Evolutionary conservation across 768 basidiomycete species (phyloP).

Genomic region (Xerocomellus intermedius): DNA sequence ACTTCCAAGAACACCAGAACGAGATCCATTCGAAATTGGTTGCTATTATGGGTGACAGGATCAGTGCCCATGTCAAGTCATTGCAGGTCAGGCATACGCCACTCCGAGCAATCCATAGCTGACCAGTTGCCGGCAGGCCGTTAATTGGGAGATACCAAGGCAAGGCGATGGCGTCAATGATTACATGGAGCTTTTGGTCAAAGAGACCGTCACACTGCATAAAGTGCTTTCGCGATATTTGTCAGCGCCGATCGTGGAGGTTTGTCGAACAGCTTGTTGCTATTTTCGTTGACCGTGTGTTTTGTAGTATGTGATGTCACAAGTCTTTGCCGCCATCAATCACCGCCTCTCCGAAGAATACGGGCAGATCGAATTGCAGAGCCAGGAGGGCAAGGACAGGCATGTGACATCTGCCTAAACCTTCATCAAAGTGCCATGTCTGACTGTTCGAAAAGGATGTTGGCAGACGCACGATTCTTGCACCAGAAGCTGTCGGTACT

Average conservation of each 20-base stretch:
- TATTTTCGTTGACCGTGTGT: conserved; percentile 9
- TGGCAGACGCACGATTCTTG: conserved; percentile 76
- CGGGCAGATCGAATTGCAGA: conserved; percentile 75
- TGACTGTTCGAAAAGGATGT: conserved; percentile 50
- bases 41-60: conserved; percentile 96
- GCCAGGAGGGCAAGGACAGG: conserved; percentile 84
- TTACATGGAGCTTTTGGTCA: conserved; percentile 93
- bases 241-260: conserved; percentile 76
- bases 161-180: conserved; percentile 65
- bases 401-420: conserved; percentile 30
- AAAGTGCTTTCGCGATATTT: conserved; percentile 94
- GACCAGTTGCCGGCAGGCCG: conserved; percentile 43
- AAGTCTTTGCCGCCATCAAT: conserved; percentile 92
- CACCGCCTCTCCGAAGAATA: conserved; percentile 88
- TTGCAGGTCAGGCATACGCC: conserved; percentile 56
- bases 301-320: conserved; percentile 83
- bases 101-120: conserved; percentile 4
- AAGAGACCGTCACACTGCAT: conserved; percentile 93
- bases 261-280: conserved; percentile 31
- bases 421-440: conserved; percentile 9
- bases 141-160: conserved; percentile 74
- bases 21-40: conserved; percentile 98
- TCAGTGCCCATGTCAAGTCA: conserved; percentile 80
- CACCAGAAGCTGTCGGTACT: conserved; percentile 73
- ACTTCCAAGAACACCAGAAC: conserved; percentile 98